Evolutionary conservation across 768 basidiomycete species (phyloP).

Genomic region (Naganishia antarctica): DNA sequence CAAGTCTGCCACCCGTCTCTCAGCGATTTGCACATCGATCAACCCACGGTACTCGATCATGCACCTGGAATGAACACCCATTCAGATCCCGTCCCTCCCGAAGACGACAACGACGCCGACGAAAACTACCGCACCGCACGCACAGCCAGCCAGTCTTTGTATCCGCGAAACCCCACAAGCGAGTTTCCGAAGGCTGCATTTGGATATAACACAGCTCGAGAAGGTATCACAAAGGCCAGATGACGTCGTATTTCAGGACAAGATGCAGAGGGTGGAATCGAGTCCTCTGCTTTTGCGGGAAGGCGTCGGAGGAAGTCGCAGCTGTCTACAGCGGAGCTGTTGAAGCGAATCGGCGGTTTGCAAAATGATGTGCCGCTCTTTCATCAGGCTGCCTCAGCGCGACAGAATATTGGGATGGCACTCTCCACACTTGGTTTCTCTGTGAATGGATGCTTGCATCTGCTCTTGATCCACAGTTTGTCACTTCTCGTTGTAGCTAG

Average conservation of each 20-base stretch:
- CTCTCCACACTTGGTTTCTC: too few relatives aligned
- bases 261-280: constrained; percentile 36
- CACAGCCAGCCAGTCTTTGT: neutral
- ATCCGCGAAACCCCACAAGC: constrained; percentile 48
- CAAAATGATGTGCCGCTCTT: neutral
- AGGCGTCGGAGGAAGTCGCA: neutral
- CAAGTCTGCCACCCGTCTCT: constrained; percentile 35
- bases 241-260: constrained; percentile 49
- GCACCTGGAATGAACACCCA: neutral
- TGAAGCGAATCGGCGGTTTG: neutral
- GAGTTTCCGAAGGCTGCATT: constrained; percentile 57
- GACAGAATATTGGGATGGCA: too few relatives aligned
- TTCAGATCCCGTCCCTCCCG: neutral
- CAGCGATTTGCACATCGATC: constrained; percentile 4
- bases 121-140: constrained; percentile 11
- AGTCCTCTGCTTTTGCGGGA: too few relatives aligned
- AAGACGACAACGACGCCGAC: constrained; percentile 26
- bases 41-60: neutral
- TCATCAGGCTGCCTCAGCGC: too few relatives aligned
- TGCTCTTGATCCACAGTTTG: too few relatives aligned
- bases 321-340: neutral
- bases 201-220: constrained; percentile 75
- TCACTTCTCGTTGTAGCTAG: too few relatives aligned
- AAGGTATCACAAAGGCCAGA: constrained; percentile 63
- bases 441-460: too few relatives aligned